phyloP scores from a whole-genome alignment of 1,284 basidiomycete genomes.

The Sanghuangporus weigelae region DNA sequence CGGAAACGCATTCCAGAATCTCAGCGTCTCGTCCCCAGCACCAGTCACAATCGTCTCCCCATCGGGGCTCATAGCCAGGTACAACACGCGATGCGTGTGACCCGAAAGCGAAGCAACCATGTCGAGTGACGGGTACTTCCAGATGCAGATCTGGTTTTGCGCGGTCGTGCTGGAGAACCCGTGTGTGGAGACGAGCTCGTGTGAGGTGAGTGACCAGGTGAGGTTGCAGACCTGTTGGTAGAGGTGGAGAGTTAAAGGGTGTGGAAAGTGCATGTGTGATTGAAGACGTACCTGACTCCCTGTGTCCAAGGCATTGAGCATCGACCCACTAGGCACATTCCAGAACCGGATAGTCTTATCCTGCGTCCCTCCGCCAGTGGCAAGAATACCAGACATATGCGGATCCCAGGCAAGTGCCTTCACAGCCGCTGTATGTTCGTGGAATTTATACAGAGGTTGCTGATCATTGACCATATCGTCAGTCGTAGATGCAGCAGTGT shows the following conservation, averaged over 20 bases:
- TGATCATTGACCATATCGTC: conserved; percentile 45
- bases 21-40: conserved; percentile 94
- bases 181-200: conserved; percentile 96
- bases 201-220: conserved; percentile 93
- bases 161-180: conserved; percentile 92
- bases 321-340: conserved; percentile 86
- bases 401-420: conserved; percentile 99
- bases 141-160: conserved; percentile 98
- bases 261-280: not conserved
- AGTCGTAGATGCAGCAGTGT: conserved; percentile 15
- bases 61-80: conserved; percentile 95
- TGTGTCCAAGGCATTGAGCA: conserved; percentile 86
- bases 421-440: conserved; percentile 94
- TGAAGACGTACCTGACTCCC: conserved; percentile 77
- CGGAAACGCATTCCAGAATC: conserved; percentile 95
- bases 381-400: conserved; percentile 86
- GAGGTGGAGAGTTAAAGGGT: not conserved
- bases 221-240: conserved; percentile 85
- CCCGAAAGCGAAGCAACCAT: conserved; percentile 95
- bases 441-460: conserved; percentile 87
- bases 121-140: conserved; percentile 91
- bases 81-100: conserved; percentile 91
- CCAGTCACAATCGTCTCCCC: conserved; percentile 98
- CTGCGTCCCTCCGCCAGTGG: conserved; percentile 96
- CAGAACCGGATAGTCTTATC: conserved; percentile 97